Evolutionary conservation across 176 grass and related monocot species (phyloP).

Genomic region (Phragmites australis): DNA sequence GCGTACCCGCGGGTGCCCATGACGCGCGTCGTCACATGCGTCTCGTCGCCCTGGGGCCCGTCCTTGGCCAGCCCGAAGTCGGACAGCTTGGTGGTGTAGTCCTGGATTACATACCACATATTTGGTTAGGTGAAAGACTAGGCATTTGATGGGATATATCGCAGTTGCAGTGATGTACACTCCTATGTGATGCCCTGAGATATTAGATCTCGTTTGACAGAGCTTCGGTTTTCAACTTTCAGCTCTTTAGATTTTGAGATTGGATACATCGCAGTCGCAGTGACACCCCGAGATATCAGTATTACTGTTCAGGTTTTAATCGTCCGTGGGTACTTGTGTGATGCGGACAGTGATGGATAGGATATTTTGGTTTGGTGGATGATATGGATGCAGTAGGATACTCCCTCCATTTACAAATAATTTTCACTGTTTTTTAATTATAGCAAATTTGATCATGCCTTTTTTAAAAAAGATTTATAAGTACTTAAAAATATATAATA

Average conservation of each 20-base stretch:
- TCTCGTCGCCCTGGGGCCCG: constrained; percentile 76
- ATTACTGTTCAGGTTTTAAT: neutral
- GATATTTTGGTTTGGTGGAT: constrained; percentile 27
- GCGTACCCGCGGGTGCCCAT: constrained; percentile 92
- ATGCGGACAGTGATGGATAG: constrained; percentile 18
- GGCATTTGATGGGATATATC: neutral
- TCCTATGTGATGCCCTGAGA: no score
- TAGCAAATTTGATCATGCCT: no score
- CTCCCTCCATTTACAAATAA: no score
- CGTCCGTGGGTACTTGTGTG: neutral
- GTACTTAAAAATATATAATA: no score
- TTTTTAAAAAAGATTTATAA: no score
- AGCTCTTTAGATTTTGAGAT: no score
- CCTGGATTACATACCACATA: constrained; percentile 41
- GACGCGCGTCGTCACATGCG: constrained; percentile 81
- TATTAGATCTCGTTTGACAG: no score
- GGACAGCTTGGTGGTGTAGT: constrained; percentile 78
- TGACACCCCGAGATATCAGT: neutral
- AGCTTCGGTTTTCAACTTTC: no score
- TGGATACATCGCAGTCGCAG: neutral
- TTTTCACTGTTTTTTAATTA: no score
- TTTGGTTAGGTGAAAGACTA: constrained; percentile 33
- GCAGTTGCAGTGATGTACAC: neutral
- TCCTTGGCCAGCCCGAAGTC: constrained; percentile 96
- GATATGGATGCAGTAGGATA: neutral